Evolutionary conservation across 257 asterid genomes (phyloP), one percentile per base, ranked within the genome.

Genomic region (Jasminum sambac): DNA sequence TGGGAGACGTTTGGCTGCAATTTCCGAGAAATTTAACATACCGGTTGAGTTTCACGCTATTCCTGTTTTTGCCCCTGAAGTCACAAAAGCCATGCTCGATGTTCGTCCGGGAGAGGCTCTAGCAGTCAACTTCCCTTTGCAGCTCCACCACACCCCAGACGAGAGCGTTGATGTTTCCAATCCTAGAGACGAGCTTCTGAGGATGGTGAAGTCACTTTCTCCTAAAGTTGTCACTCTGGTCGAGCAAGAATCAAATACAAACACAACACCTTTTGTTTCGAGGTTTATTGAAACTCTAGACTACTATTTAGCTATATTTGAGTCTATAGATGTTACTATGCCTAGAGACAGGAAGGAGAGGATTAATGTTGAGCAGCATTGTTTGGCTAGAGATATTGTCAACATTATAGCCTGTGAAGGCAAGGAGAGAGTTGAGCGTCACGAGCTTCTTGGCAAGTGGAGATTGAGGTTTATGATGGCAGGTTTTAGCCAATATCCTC

Each of bases 391-490:
- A 37, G 66, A 62, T 62, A 62, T 62, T 6, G 66, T 62, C 42
- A 62, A 62, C 43, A 55, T 55, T 21, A 21, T 55, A 21, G 62
- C 62, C 6, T 21, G 62, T 2, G 61, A 55, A 21, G 62, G 66
- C 11, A 62, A 62, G 40, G 40, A 26, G 41, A 12, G 66, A n/a
- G 66, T 62, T 10, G 66, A 62, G 23, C 66, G 66, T 14, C 66
- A 62, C 5, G 66, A 62, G 42, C 23, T 62, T 1, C 66, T 62
- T 62, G 66, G 66, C 21, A 62, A 62, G 23, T 62, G 42, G 66
- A 62, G 42, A 30, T 26, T 37, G 66, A 62, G 66, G 17, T 62
- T 62, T 26, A 62, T 16, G 24, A 62, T 30, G 66, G 66, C 42
- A 3, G 66, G 66, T 25, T 62, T 30, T 19, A 9, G 42, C 12